Evolutionary conservation across 2,329 filamentous ascomycete genomes (phyloP).

Genomic region (Pseudogymnoascus sp.): DNA sequence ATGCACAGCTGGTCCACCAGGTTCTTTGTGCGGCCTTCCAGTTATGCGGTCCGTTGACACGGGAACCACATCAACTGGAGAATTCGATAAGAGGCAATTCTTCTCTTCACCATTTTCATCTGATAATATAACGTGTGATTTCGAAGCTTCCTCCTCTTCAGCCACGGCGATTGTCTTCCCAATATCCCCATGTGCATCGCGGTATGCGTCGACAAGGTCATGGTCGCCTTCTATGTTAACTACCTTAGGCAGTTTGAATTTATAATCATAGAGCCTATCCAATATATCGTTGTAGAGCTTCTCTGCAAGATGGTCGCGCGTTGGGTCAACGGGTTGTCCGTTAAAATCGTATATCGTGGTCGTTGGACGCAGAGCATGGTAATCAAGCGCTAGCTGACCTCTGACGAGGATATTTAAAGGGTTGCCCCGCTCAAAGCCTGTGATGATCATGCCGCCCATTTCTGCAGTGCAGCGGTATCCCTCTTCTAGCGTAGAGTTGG

Average conservation of each 20-base stretch:
- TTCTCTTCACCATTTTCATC: not conserved
- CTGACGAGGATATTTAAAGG: constrained; percentile 85
- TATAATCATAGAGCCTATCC: constrained; percentile 83
- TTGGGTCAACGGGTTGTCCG: constrained; percentile 67
- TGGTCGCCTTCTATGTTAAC: constrained; percentile 75
- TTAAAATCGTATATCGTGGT: constrained; percentile 86
- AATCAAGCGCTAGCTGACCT: constrained; percentile 79
- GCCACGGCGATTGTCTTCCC: constrained; percentile 63
- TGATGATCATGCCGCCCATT: constrained; percentile 97
- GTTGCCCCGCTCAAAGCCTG: constrained; percentile 92
- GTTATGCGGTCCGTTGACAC: constrained; percentile 62
- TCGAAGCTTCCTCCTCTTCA: constrained; percentile 60
- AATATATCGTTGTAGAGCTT: constrained; percentile 92
- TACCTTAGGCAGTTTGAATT: constrained; percentile 63
- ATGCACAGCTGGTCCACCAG: constrained; percentile 58
- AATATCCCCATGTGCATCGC: constrained; percentile 65
- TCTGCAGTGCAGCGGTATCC: constrained; percentile 71
- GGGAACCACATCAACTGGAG: constrained; percentile 45
- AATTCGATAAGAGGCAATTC: constrained; percentile 14
- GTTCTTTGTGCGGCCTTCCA: constrained; percentile 63
- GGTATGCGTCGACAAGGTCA: constrained; percentile 71
- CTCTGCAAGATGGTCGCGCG: constrained; percentile 75
- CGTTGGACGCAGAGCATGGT: constrained; percentile 69
- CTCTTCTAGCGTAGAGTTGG: constrained; percentile 43
- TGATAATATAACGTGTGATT: constrained; percentile 36